A percentile compares a stretch with the other conserved stretches of the same genome.
Evolutionary conservation across 1,139 yeast species (phyloP).

Genomic region (Pichia sp.): DNA sequence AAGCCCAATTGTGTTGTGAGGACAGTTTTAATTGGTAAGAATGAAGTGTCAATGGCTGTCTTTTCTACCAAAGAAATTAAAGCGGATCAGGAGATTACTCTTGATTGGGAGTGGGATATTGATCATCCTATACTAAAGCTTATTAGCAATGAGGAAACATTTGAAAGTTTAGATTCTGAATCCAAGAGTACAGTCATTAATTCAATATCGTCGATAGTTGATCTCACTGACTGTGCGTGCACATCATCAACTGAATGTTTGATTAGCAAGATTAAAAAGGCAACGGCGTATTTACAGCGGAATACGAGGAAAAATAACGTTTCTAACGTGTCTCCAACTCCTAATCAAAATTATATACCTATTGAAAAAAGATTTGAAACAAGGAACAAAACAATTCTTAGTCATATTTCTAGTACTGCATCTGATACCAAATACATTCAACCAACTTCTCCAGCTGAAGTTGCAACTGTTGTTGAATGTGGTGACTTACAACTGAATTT

Average conservation of each 20-base stretch:
- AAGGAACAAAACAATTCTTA: constrained; percentile 19
- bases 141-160: constrained; percentile 33
- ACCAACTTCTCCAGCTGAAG: not conserved
- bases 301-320: constrained; percentile 41
- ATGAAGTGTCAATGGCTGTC: constrained; percentile 46
- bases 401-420: constrained; percentile 1
- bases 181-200: constrained; percentile 50
- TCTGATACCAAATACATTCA: too few relatives aligned
- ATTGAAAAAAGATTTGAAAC: constrained; percentile 19
- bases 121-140: constrained; percentile 64
- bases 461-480: not conserved
- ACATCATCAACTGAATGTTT: constrained; percentile 43
- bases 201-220: constrained; percentile 53
- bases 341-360: constrained; percentile 25
- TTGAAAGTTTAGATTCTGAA: constrained; percentile 42
- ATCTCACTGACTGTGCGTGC: constrained; percentile 70
- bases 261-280: constrained; percentile 54
- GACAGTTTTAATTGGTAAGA: constrained; percentile 41
- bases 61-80: constrained; percentile 51
- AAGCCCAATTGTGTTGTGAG: constrained; percentile 65
- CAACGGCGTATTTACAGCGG: constrained; percentile 49
- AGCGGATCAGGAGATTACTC: constrained; percentile 59
- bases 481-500: constrained; percentile 1
- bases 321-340: constrained; percentile 25
- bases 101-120: constrained; percentile 86